Conservation (phyloP, 106 monocot species). For the Acorus gramineus region DNA sequence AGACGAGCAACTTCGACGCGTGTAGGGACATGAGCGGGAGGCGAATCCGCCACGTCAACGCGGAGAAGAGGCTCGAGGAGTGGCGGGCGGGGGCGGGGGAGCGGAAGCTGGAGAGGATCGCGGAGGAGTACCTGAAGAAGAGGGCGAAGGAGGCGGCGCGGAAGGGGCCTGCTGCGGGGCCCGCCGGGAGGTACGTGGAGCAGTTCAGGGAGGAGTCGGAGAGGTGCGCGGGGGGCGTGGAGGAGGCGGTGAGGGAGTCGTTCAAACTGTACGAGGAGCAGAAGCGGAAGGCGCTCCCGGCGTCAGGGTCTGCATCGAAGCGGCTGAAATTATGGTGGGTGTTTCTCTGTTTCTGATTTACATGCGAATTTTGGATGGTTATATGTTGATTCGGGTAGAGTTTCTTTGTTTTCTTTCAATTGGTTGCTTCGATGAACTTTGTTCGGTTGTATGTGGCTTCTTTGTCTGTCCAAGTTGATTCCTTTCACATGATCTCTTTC, state of each 20-base stretch:
- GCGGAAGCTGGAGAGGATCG: slow-evolving; percentile 69
- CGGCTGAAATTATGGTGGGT: slow-evolving; percentile 75
- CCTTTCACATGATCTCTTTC: too few relatives aligned
- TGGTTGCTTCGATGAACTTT: too few relatives aligned
- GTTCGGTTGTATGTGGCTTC: too few relatives aligned
- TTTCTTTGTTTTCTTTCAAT: background rate
- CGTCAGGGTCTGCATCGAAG: slow-evolving; percentile 33
- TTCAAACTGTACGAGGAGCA: slow-evolving; percentile 56
- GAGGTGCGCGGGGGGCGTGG: slow-evolving; percentile 62
- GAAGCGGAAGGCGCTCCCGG: slow-evolving; percentile 56
- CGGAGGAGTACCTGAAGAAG: slow-evolving; percentile 87
- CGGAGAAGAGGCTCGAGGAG: slow-evolving; percentile 89
- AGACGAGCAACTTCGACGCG: slow-evolving; percentile 97
- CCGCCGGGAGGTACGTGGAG: slow-evolving; percentile 55
- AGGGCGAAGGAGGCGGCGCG: slow-evolving; percentile 58
- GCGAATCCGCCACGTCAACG: slow-evolving; percentile 85
- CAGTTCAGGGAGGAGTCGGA: slow-evolving; percentile 38
- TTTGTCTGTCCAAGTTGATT: too few relatives aligned
- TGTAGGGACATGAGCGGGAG: slow-evolving; percentile 98
- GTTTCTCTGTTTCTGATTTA: background rate
- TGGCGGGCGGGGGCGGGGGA: slow-evolving; percentile 83
- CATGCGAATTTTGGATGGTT: too few relatives aligned
- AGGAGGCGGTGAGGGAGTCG: slow-evolving; percentile 67
- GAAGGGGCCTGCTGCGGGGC: slow-evolving; percentile 31
- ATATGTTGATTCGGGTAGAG: background rate